Evolutionary conservation across 2,329 filamentous ascomycete species (phyloP).

Genomic region (Trichoderma afroharzianum): DNA sequence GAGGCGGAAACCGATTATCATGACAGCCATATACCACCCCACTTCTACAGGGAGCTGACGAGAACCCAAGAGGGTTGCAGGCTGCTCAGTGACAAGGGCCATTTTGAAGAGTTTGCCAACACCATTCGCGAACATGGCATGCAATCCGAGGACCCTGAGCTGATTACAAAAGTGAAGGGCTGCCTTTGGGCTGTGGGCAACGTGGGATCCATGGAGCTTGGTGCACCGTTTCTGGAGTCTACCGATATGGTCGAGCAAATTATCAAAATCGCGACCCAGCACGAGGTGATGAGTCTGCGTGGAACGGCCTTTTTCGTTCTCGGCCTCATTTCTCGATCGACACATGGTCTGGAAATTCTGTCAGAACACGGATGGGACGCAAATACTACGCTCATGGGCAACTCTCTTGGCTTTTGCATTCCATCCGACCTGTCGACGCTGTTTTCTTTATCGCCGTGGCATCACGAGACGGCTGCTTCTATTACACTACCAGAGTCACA

Average conservation of each 20-base stretch:
- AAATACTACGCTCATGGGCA: conserved; percentile 76
- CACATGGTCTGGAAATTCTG: conserved; percentile 88
- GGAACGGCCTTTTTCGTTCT: conserved; percentile 97
- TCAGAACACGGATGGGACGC: conserved; percentile 91
- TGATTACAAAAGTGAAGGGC: conserved; percentile 90
- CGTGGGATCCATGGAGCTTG: conserved; percentile 96
- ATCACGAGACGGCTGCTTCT: conserved; percentile 45
- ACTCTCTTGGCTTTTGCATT: conserved; percentile 82
- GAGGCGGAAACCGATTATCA: conserved; percentile 54
- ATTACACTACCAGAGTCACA: conserved; percentile 50
- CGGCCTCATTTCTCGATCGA: conserved; percentile 84
- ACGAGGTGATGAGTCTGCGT: conserved; percentile 86
- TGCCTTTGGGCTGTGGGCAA: conserved; percentile 98
- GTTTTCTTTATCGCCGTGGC: conserved; percentile 66
- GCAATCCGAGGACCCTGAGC: conserved; percentile 79
- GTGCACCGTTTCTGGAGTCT: conserved; percentile 87
- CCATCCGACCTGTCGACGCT: conserved; percentile 74
- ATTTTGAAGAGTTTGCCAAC: conserved; percentile 88
- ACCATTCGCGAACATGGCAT: conserved; percentile 86
- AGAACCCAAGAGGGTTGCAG: conserved; percentile 90
- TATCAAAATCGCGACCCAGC: conserved; percentile 80
- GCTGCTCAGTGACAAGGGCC: conserved; percentile 84
- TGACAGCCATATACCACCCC: conserved; percentile 77
- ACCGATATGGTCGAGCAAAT: conserved; percentile 85
- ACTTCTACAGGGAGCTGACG: conserved; percentile 95